These are phyloP conservation scores for Neurospora intermedia DNA, from an alignment of 495 filamentous ascomycete species.

Conservation along the genomic window DNA sequence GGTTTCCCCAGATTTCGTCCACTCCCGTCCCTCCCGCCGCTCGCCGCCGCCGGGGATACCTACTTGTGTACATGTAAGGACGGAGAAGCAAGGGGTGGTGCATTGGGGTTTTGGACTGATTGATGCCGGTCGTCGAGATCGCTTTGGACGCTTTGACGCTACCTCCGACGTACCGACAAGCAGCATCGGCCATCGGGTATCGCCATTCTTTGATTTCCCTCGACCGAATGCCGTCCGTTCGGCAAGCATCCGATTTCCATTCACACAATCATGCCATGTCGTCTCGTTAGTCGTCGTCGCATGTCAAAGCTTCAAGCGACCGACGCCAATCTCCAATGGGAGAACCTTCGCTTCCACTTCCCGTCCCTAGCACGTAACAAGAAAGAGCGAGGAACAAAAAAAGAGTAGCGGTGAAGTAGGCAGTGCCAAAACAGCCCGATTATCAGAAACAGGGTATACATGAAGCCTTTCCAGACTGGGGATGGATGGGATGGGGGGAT, in stretches of 20 bases:
- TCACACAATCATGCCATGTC: neutral
- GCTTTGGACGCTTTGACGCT: neutral
- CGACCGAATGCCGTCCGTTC: neutral
- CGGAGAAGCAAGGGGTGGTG: neutral
- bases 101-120: neutral
- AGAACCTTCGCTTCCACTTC: neutral
- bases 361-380: neutral
- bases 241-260: no score
- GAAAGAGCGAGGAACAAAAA: neutral
- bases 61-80: neutral
- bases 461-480: neutral
- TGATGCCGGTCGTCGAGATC: neutral
- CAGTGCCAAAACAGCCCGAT: neutral
- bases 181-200: neutral
- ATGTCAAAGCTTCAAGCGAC: neutral
- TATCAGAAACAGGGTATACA: neutral
- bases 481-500: neutral
- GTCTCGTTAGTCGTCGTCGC: neutral
- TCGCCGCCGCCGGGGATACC: neutral
- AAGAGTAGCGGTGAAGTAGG: neutral
- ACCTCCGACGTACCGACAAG: neutral
- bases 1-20: neutral
- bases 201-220: neutral
- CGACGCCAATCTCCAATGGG: neutral
- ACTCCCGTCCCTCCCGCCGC: neutral